Evolutionary conservation across 164 flowering plant species (phyloP).

Genomic region (Platanus orientalis): DNA sequence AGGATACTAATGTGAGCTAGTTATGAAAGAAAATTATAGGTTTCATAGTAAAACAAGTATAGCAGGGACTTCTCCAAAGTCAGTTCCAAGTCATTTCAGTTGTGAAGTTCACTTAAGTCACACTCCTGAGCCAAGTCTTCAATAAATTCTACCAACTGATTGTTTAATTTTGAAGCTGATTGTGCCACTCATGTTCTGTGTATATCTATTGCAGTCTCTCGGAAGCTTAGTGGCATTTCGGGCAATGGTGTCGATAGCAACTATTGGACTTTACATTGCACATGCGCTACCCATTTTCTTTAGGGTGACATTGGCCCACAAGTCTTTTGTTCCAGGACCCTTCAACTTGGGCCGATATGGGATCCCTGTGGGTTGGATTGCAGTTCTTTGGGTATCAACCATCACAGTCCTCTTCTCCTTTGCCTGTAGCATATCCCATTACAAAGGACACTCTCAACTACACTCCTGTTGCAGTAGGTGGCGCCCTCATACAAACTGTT

Average conservation of each 20-base stretch:
- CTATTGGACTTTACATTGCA: constrained; percentile 88
- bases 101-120: no score
- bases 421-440: constrained; percentile 83
- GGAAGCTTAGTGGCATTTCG: constrained; percentile 74
- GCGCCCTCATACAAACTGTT: constrained; percentile 47
- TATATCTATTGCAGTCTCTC: constrained; percentile 61
- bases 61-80: no score
- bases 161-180: background rate
- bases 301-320: constrained; percentile 81
- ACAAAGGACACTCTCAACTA: constrained; percentile 75
- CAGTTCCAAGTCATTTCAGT: no score
- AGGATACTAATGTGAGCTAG: no score
- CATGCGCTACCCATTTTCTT: constrained; percentile 89
- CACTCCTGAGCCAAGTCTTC: no score
- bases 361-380: constrained; percentile 74
- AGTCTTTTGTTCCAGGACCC: constrained; percentile 72
- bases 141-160: background rate
- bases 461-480: constrained; percentile 90
- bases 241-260: constrained; percentile 88
- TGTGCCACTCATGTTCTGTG: background rate
- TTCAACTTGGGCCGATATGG: constrained; percentile 83
- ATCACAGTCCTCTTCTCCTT: constrained; percentile 85
- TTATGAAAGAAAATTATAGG: no score
- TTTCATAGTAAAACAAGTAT: no score
- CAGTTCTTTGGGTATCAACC: constrained; percentile 80